Base-by-base conservation (phyloP, 2,329 filamentous ascomycete genomes). In the Penicillium sp. region DNA sequence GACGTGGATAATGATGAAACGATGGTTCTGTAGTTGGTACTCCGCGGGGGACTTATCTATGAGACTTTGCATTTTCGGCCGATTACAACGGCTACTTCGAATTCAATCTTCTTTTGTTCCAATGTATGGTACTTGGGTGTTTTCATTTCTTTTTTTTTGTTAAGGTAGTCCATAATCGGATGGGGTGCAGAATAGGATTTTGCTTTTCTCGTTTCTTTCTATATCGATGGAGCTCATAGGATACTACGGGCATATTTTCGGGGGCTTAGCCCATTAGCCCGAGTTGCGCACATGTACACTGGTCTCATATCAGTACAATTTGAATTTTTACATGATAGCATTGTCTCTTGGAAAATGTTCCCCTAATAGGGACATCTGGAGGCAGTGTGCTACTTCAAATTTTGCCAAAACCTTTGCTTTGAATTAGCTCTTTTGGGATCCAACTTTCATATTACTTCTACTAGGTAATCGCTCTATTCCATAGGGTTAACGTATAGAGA, bases 1-100 rank as follows among this genome's bases (percentile, higher is more conserved):
- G 64, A 65, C 1, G 66, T 63, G 50, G 60, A 59, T 71, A 66
- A 71, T 63, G 71, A 73, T 65, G 69, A 71, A 53, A 72, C 69
- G 60, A 73, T 74, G 71, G 59, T 69, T 45, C 62, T 73, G 42
- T 68, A 65, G 18, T 70, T 65, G 59, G 42, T 32, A 32, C 29
- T 44, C 22, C 22, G 32, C n/a, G 34, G 32, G 24, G 39, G 3
- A 14, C 24, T 45, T 22, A 31, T 46, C 24, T 39, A 45, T 48
- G 47, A 45, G 29, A 26, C 13, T 43, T 40, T 58, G 54, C 53
- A 52, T 46, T 18, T 57, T 35, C 24, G 37, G 40, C 22, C 42
- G 34, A 3, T 38, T 55, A 8, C 37, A 20, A n/a, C 9, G 40
- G 10, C 46, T 22, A 8, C 29, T 10, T 48, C 20, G 43, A 55